Percentiles rank a stretch among this genome's conserved stretches.
These are phyloP conservation scores for Rhizopus delemar DNA, from an alignment of 371 early-diverging fungal species.

Conservation along the genomic window DNA sequence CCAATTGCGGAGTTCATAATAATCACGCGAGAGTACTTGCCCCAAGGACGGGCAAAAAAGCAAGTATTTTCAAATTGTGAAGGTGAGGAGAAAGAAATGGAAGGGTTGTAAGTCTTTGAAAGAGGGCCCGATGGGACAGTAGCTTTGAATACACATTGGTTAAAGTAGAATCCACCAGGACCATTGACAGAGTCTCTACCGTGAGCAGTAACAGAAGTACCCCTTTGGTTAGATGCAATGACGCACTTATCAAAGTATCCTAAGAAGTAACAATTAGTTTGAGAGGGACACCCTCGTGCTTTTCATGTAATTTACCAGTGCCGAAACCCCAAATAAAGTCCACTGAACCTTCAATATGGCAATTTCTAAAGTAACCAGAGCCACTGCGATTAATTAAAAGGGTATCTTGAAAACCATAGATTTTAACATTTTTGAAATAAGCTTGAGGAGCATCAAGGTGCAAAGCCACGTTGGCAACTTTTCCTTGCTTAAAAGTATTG, in stretches of 20 bases:
- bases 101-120: conserved; percentile 1
- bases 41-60: conserved; percentile 30
- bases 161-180: conserved; percentile 18
- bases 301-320: neutral
- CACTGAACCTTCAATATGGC: conserved; percentile 37
- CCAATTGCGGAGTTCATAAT: conserved; percentile 16
- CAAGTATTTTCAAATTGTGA: conserved; percentile 10
- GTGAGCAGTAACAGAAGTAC: conserved; percentile 17
- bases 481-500: too few species aligned
- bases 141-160: conserved; percentile 10
- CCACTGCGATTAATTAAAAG: conserved; percentile 25
- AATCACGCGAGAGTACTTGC: conserved; percentile 25
- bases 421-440: conserved; percentile 23
- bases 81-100: conserved; percentile 11
- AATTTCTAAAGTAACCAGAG: conserved; percentile 29
- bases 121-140: conserved; percentile 17
- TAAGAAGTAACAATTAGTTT: neutral
- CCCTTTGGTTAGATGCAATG: conserved; percentile 12
- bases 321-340: conserved; percentile 41
- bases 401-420: conserved; percentile 14
- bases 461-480: conserved; percentile 16
- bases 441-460: conserved; percentile 19
- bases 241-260: conserved; percentile 20
- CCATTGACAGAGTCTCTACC: conserved; percentile 9
- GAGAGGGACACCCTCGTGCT: too few species aligned